Evolutionary conservation across 306 rosid species (phyloP), one percentile per base, ranked within the genome.

Genomic region (Coriaria nepalensis): DNA sequence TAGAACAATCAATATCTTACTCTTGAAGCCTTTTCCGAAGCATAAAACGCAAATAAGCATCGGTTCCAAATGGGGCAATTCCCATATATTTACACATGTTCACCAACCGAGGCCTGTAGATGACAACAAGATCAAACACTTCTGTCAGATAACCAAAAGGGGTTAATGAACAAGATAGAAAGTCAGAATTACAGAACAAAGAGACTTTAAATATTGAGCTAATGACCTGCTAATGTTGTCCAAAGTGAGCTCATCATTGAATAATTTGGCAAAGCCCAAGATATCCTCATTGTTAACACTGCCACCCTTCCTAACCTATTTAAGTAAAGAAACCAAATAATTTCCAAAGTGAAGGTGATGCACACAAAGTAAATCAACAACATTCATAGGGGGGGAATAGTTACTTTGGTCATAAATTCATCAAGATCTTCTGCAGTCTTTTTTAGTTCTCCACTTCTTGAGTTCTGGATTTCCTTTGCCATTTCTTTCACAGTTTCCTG

Each of bases 31-130:
- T 73, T 53, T 73, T 77, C 33, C 95, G 71, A 43, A 90, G 81
- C 98, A 90, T 85, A 60, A 74, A 81, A n/a, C 98, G 78, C 63
- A 85, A 69, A 74, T 90, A 81, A 40, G 92, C 85, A 77, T 90
- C 94, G 7, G 94, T 85, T 7, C 94, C 94, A 43, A 66, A 81
- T 38, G 95, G 93, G 68, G 79, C 75, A 52, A 90, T 81, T 43
- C 86, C 95, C 98, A 90, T 90, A 70, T 90, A 90, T 68, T 90
- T 90, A 94, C 95, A 90, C 94, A 90, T 90, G 67, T 72, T 85
- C 61, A 90, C 92, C 72, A 90, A 62, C 15, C 98, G 87, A n/a
- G 98, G 79, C 81, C 98, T 90, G 72, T 43, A 43, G 67, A 61
- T 33, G 56, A 57, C 51, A 63, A 52, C 38, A 33, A 37, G 49